Conservation (phyloP, 2,329 filamentous ascomycete species). For the Pseudogymnoascus sp. region DNA sequence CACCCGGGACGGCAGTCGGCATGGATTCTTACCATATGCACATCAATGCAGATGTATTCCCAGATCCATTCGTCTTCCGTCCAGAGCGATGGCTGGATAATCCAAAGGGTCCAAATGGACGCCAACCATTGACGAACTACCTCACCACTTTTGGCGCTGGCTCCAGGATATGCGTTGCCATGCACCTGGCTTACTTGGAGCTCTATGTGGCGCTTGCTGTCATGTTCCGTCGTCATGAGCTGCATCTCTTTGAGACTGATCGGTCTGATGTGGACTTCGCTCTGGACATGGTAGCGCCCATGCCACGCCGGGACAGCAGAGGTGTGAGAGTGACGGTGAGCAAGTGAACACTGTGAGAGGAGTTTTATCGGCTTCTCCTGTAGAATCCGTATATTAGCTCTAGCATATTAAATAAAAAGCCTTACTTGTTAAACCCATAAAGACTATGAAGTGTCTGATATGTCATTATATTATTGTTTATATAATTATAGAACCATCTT, state of each 20-base stretch:
- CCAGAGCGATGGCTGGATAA: constrained; percentile 29
- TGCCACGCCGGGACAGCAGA: not conserved
- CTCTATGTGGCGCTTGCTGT: not conserved
- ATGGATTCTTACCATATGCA: constrained; percentile 21
- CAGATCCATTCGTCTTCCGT: constrained; percentile 20
- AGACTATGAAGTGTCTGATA: too few relatives aligned
- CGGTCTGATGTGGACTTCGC: not conserved
- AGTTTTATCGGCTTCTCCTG: not conserved
- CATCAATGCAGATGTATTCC: constrained; percentile 26
- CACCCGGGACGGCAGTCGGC: constrained; percentile 15
- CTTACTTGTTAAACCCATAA: too few relatives aligned
- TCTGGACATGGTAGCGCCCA: not conserved
- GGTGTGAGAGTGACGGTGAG: not conserved
- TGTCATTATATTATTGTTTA: not conserved
- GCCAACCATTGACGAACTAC: constrained; percentile 15
- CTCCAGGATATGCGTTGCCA: constrained; percentile 28
- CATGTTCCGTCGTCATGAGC: not conserved
- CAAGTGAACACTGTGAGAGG: not conserved
- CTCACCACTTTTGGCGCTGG: constrained; percentile 29
- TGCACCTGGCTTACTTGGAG: constrained; percentile 18
- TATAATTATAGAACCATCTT: constrained; percentile 47
- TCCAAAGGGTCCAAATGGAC: not conserved
- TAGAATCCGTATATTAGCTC: not conserved
- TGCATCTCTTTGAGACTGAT: not conserved
- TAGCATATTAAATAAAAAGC: too few relatives aligned